A percentile compares a stretch with the other conserved stretches of the same genome.
Conservation (phyloP, 2,329 filamentous ascomycete species). For the Aspergillus novoparasiticus region DNA sequence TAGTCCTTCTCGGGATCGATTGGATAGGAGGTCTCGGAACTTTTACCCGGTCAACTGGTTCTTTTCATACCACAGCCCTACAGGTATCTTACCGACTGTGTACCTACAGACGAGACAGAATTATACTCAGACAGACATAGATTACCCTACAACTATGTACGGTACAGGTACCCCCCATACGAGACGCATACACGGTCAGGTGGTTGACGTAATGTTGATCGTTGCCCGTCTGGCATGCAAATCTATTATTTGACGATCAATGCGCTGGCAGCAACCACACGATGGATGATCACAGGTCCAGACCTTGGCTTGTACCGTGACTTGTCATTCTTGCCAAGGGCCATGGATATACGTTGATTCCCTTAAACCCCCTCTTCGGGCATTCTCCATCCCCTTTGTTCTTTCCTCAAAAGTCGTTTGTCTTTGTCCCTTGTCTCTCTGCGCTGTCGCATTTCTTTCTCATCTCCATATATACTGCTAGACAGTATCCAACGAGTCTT, state of each 20-base stretch:
- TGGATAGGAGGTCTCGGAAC: neutral
- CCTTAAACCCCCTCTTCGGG: neutral
- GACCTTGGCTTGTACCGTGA: neutral
- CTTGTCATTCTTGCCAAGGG: slow-evolving; percentile 1
- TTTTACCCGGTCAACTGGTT: neutral
- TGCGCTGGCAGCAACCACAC: neutral
- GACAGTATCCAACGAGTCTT: too few relatives aligned
- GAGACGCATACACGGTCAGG: neutral
- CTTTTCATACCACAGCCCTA: neutral
- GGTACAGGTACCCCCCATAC: neutral
- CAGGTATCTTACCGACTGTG: neutral
- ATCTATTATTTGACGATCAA: neutral
- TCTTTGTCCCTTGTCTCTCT: neutral
- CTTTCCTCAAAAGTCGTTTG: neutral
- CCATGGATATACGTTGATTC: neutral
- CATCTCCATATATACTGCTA: neutral
- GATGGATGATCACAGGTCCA: neutral
- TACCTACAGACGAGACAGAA: neutral
- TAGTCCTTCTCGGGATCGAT: neutral
- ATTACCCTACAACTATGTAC: neutral
- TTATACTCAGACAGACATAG: neutral
- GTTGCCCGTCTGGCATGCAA: neutral
- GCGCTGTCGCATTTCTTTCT: neutral
- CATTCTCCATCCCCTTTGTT: neutral
- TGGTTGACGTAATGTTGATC: neutral